Evolutionary conservation across 257 asterid species (phyloP).

Genomic region (Salvia hispanica): DNA sequence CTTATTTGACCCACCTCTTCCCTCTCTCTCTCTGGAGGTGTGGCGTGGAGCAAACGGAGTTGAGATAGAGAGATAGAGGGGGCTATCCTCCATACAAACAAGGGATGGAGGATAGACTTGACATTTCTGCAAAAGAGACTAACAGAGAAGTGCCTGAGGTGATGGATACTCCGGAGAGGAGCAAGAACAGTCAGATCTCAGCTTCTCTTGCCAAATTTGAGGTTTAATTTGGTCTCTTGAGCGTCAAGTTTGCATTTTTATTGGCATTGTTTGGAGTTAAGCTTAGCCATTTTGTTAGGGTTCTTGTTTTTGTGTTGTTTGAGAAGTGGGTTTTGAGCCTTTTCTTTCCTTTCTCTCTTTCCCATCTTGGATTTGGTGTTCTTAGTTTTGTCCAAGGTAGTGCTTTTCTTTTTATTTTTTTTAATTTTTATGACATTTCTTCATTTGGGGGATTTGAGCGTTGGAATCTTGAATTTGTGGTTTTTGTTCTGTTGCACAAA

Average conservation of each 20-base stretch:
- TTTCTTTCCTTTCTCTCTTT: neutral
- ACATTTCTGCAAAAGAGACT: constrained; percentile 29
- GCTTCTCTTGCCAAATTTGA: constrained; percentile 64
- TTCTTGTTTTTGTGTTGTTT: constrained; percentile 28
- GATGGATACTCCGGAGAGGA: constrained; percentile 92
- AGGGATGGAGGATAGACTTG: constrained; percentile 40
- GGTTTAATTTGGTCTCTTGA: constrained; percentile 47
- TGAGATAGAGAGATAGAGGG: constrained; percentile 27
- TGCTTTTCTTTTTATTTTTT: neutral
- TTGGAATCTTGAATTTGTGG: constrained; percentile 24
- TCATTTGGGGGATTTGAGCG: constrained; percentile 22
- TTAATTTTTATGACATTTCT: neutral
- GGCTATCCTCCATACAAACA: neutral
- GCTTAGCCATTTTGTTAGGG: constrained; percentile 19
- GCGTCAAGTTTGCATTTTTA: constrained; percentile 28
- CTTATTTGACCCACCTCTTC: constrained; percentile 36
- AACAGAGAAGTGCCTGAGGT: constrained; percentile 31
- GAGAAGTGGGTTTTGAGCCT: constrained; percentile 34
- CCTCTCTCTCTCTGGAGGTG: constrained; percentile 25
- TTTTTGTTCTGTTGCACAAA: constrained; percentile 27
- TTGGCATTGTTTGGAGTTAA: neutral
- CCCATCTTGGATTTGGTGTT: constrained; percentile 14
- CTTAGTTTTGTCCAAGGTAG: neutral
- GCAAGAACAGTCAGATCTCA: constrained; percentile 70
- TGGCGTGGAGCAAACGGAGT: constrained; percentile 17